A percentile compares a stretch with the other conserved stretches of the same genome.
These are phyloP conservation scores for Rhodotorula taiwanensis DNA, from an alignment of 768 basidiomycete genomes.

Conservation along the genomic window DNA sequence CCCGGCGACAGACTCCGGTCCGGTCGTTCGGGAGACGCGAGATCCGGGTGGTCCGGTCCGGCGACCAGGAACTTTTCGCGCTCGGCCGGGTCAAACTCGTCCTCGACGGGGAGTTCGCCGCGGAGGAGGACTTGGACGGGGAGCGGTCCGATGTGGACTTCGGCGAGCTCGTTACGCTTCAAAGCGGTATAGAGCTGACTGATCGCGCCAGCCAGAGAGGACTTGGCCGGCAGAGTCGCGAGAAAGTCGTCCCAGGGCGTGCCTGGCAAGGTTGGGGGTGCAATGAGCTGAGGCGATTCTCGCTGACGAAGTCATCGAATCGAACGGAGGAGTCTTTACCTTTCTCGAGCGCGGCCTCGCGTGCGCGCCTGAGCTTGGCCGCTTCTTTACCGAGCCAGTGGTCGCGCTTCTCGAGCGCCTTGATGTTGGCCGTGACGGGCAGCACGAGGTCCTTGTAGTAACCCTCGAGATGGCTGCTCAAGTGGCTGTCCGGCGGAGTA, in stretches of 20 bases:
- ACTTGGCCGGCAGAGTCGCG: constrained; percentile 54
- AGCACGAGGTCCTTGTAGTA: constrained; percentile 39
- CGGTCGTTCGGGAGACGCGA: neutral
- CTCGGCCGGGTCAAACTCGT: constrained; percentile 53
- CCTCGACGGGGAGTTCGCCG: constrained; percentile 56
- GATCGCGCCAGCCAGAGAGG: constrained; percentile 59
- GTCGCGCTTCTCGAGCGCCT: constrained; percentile 77
- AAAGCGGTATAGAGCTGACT: constrained; percentile 70
- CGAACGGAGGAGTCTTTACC: constrained; percentile 45
- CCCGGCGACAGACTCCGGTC: constrained; percentile 19
- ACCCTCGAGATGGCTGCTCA: constrained; percentile 39
- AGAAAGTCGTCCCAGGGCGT: constrained; percentile 41
- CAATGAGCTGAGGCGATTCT: too few relatives aligned
- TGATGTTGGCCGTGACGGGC: constrained; percentile 69
- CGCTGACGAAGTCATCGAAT: too few relatives aligned
- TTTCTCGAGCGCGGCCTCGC: constrained; percentile 63
- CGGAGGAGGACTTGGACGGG: constrained; percentile 78
- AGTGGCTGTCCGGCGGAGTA: constrained; percentile 40
- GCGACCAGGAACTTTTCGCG: constrained; percentile 43
- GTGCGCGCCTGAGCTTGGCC: constrained; percentile 60
- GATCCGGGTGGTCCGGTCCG: neutral
- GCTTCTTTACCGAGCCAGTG: constrained; percentile 81
- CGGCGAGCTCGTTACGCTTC: constrained; percentile 66
- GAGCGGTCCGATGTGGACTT: constrained; percentile 68
- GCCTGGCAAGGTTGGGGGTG: constrained; percentile 35